Conservation (phyloP, 176 grass and related monocot species). For the Musa troglodytarum region DNA sequence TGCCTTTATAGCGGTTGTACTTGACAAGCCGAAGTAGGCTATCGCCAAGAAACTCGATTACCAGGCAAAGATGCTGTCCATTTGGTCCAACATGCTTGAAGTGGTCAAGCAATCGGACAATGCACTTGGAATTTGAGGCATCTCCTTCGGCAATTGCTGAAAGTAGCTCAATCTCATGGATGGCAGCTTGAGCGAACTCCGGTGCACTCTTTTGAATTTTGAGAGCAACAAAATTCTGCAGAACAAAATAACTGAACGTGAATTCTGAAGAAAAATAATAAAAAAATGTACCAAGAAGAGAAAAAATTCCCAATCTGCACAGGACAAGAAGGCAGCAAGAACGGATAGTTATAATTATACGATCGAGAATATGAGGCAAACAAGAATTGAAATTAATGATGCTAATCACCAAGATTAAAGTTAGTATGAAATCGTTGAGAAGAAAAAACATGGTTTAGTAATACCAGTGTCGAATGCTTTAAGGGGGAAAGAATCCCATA, state of each 20-base stretch:
- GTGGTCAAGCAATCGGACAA: constrained; percentile 75
- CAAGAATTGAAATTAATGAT: background rate
- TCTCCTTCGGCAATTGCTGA: constrained; percentile 61
- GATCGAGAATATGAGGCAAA: background rate
- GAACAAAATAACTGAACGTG: background rate
- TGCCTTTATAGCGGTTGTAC: constrained; percentile 86
- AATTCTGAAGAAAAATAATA: background rate
- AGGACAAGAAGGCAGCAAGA: background rate
- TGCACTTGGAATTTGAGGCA: constrained; percentile 58
- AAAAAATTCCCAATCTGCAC: background rate
- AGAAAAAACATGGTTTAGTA: no score
- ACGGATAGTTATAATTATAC: background rate
- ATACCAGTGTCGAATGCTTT: background rate
- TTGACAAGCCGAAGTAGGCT: constrained; percentile 81
- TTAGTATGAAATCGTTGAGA: no score
- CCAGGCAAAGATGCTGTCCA: constrained; percentile 83
- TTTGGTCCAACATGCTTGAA: constrained; percentile 82
- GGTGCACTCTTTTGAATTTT: constrained; percentile 90
- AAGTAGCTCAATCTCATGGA: constrained; percentile 86
- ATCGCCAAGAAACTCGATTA: constrained; percentile 88
- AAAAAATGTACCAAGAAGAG: background rate
- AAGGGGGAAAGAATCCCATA: background rate
- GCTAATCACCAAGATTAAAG: background rate
- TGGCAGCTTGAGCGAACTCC: constrained; percentile 78
- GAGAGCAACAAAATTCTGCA: constrained; percentile 82